phyloP scores from a whole-genome alignment of 371 early-diverging fungal species.

The Mucor velutinosus region DNA sequence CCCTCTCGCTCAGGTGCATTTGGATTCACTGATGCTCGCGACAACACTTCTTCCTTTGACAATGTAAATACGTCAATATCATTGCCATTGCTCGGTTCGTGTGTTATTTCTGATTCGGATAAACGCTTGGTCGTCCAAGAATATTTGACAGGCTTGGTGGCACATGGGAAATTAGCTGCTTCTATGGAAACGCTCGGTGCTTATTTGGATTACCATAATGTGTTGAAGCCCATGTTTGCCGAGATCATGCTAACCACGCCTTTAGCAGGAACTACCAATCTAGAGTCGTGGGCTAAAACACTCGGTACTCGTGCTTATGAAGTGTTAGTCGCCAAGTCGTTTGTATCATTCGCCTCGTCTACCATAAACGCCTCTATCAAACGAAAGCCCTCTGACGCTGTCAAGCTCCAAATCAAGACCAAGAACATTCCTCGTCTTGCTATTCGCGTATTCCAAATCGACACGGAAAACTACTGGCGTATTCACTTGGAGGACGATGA shows the following conservation, averaged over 20 bases:
- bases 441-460: constrained; percentile 45
- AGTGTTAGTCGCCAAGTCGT: constrained; percentile 13
- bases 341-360: constrained; percentile 22
- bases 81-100: constrained; percentile 6
- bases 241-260: constrained; percentile 20
- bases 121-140: constrained; percentile 5
- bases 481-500: constrained; percentile 6
- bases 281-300: constrained; percentile 1
- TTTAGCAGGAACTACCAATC: not conserved
- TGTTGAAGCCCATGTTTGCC: constrained; percentile 24
- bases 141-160: constrained; percentile 27
- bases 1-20: not conserved
- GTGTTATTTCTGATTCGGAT: not conserved
- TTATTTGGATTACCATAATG: constrained; percentile 19
- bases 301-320: constrained; percentile 20
- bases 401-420: constrained; percentile 21
- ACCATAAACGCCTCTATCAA: constrained; percentile 13
- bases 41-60: not conserved
- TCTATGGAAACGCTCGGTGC: constrained; percentile 17
- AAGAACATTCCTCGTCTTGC: constrained; percentile 40
- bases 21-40: not conserved
- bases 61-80: not conserved
- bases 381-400: constrained; percentile 21
- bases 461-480: constrained; percentile 44
- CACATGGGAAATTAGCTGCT: constrained; percentile 11